phyloP scores from a whole-genome alignment of 2,329 filamentous ascomycete genomes.

The Cryphonectria parasitica region DNA sequence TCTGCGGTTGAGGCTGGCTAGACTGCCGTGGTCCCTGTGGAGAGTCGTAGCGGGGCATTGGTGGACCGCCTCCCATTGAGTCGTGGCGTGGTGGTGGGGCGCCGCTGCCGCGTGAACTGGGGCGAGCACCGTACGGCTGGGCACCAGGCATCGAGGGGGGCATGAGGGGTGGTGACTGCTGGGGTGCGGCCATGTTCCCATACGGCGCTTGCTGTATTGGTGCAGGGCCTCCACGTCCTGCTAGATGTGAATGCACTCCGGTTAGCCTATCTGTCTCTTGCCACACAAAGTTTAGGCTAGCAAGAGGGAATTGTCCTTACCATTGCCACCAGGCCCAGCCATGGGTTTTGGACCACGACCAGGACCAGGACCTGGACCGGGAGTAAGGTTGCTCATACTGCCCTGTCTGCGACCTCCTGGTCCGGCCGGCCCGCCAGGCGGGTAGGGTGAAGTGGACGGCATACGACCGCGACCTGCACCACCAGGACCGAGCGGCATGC shows the following conservation, averaged over 20 bases:
- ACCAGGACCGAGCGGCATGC: slow-evolving; percentile 15
- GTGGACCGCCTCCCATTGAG: neutral
- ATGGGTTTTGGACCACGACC: slow-evolving; percentile 17
- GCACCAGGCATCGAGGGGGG: slow-evolving; percentile 31
- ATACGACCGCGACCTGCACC: slow-evolving; percentile 44
- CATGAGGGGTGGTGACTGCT: slow-evolving; percentile 32
- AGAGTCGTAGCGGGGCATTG: slow-evolving; percentile 2
- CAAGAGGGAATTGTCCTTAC: slow-evolving; percentile 14
- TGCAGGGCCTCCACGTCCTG: slow-evolving; percentile 30
- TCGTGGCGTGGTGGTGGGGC: neutral
- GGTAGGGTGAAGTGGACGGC: slow-evolving; percentile 36
- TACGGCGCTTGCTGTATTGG: slow-evolving; percentile 21
- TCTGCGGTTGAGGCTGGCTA: slow-evolving; percentile 19
- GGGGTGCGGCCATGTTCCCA: slow-evolving; percentile 9
- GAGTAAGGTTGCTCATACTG: slow-evolving; percentile 28
- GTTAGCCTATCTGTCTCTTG: slow-evolving; percentile 42
- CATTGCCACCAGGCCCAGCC: slow-evolving; percentile 27
- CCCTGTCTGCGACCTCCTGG: slow-evolving; percentile 29
- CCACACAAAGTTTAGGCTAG: slow-evolving; percentile 35
- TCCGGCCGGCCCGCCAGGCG: slow-evolving; percentile 5
- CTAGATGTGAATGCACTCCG: slow-evolving; percentile 41
- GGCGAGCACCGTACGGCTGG: slow-evolving; percentile 32
- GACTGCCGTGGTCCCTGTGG: slow-evolving; percentile 17
- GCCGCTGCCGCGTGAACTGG: slow-evolving; percentile 25
- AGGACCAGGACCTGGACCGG: slow-evolving; percentile 14